A percentile compares a stretch with the other conserved stretches of the same genome.
These are phyloP conservation scores for Macrocybe gigantea DNA, from an alignment of 768 basidiomycete genomes.

Conservation along the genomic window DNA sequence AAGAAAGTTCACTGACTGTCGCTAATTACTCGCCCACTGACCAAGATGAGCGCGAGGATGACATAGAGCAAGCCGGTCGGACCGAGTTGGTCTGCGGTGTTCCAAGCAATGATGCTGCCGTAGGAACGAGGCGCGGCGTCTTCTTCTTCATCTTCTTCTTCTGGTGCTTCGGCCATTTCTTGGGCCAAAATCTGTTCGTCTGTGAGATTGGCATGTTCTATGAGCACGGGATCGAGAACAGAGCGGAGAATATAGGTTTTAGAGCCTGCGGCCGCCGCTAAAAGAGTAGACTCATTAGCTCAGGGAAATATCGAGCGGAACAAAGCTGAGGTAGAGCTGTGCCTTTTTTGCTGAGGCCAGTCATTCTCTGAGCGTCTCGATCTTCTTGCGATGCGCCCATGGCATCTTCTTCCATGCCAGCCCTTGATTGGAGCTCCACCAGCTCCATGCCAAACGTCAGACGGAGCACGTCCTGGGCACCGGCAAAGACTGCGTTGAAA, in stretches of 20 bases:
- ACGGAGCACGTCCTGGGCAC: slow-evolving; percentile 60
- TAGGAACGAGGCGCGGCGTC: slow-evolving; percentile 37
- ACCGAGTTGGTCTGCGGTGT: slow-evolving; percentile 58
- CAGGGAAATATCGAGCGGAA: not conserved
- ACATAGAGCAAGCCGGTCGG: slow-evolving; percentile 73
- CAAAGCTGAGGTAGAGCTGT: not conserved
- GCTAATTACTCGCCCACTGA: slow-evolving; percentile 63
- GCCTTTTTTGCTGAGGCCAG: slow-evolving; percentile 68
- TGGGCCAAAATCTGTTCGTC: slow-evolving; percentile 49
- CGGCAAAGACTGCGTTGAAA: slow-evolving; percentile 59
- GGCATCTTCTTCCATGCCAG: slow-evolving; percentile 42
- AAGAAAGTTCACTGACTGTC: slow-evolving; percentile 51
- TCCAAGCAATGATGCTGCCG: slow-evolving; percentile 75
- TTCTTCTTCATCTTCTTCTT: slow-evolving; percentile 36
- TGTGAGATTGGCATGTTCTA: slow-evolving; percentile 52
- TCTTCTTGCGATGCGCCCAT: slow-evolving; percentile 35
- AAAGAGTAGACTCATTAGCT: slow-evolving; percentile 1
- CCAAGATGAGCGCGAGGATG: slow-evolving; percentile 80
- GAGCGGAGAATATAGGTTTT: slow-evolving; percentile 87
- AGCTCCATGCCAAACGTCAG: slow-evolving; percentile 81
- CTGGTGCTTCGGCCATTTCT: slow-evolving; percentile 41
- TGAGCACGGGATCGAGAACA: slow-evolving; percentile 51
- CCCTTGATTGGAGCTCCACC: slow-evolving; percentile 65
- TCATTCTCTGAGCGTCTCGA: slow-evolving; percentile 40
- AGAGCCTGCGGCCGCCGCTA: slow-evolving; percentile 53